phyloP scores from a whole-genome alignment of 306 rosid species.

The Dryas alaskensis region DNA sequence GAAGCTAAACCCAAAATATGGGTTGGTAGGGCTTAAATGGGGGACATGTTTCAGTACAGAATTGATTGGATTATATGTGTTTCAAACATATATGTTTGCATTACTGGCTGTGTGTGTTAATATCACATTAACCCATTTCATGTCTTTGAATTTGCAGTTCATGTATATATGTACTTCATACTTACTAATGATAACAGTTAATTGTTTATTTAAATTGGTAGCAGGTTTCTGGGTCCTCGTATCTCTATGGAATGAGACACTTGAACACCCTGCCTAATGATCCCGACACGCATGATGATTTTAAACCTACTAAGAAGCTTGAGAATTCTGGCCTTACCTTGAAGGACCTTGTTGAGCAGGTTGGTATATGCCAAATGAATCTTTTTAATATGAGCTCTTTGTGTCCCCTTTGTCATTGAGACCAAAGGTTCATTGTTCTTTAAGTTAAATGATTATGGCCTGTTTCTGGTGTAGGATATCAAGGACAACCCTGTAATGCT shows the following conservation, averaged over 20 bases:
- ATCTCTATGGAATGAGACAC: conserved; percentile 45
- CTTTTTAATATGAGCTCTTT: conserved; percentile 6
- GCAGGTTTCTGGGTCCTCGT: conserved; percentile 46
- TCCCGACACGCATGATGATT: conserved; percentile 81
- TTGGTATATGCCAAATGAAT: conserved; percentile 18
- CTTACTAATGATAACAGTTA: neutral
- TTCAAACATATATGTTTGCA: neutral
- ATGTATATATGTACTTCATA: neutral
- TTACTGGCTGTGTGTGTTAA: neutral
- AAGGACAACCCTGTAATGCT: conserved; percentile 75
- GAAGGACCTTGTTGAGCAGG: conserved; percentile 72
- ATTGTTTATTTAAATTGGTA: conserved; percentile 19
- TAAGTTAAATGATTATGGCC: neutral
- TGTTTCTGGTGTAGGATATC: conserved; percentile 56
- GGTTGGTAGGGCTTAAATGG: neutral
- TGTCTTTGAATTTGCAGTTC: neutral
- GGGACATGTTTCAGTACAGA: neutral
- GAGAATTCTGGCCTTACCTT: conserved; percentile 50
- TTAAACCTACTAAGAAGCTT: conserved; percentile 70
- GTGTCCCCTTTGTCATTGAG: neutral
- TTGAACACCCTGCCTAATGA: conserved; percentile 51
- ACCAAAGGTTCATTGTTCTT: neutral
- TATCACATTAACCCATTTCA: neutral
- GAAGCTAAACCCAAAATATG: neutral
- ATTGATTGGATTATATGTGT: neutral